Conservation (phyloP, 345 rosid genomes). For the Anastatica hierochuntica region DNA sequence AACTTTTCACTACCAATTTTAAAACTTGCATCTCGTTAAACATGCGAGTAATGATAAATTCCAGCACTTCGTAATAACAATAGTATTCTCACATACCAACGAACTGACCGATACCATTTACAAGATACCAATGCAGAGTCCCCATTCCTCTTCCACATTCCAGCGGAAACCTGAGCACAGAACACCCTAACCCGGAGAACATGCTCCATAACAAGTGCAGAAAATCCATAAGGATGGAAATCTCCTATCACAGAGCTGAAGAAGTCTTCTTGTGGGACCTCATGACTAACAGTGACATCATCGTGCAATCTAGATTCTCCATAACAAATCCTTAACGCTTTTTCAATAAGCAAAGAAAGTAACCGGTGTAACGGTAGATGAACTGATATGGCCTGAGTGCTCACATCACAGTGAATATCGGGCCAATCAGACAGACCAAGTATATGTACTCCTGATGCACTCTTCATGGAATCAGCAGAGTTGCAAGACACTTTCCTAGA, state of each 20-base stretch:
- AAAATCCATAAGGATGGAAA: constrained; percentile 72
- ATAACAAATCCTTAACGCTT: constrained; percentile 50
- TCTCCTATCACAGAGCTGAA: constrained; percentile 50
- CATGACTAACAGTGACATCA: constrained; percentile 19
- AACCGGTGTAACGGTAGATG: constrained; percentile 78
- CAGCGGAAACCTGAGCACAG: constrained; percentile 80
- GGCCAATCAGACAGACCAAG: constrained; percentile 69
- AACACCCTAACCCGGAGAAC: constrained; percentile 83
- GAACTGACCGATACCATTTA: constrained; percentile 77
- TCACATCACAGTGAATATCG: constrained; percentile 56
- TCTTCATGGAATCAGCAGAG: too few relatives aligned
- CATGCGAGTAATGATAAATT: neutral
- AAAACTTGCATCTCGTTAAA: too few relatives aligned
- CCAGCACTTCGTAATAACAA: constrained; percentile 5
- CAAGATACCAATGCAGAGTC: constrained; percentile 57
- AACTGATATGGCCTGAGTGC: constrained; percentile 68
- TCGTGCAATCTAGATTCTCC: constrained; percentile 39
- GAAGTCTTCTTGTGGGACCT: constrained; percentile 39
- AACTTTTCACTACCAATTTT: too few relatives aligned
- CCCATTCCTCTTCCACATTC: constrained; percentile 96
- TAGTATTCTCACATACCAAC: constrained; percentile 44
- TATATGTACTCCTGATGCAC: constrained; percentile 27
- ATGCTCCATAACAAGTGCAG: constrained; percentile 84
- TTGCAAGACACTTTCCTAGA: too few relatives aligned
- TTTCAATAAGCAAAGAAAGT: constrained; percentile 67